Evolutionary conservation across 225 moss, liverwort and hornwort species (phyloP), one percentile per base, ranked within the genome.

Genomic region (Ulota crispa): DNA sequence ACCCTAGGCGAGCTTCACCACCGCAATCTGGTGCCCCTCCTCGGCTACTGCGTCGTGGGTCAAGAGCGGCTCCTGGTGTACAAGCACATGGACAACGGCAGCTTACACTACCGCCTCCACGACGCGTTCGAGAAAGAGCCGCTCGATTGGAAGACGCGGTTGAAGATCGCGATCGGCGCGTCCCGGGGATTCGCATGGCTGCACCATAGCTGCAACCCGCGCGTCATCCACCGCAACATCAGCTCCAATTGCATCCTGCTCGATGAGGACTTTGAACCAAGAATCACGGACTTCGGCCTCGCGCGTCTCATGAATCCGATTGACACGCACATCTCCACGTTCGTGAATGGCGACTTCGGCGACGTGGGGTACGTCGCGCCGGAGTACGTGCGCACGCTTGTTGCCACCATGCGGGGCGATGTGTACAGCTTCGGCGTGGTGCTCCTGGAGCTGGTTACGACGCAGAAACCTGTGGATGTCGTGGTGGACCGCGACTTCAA

Each of bases 71-170:
- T 92, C 4, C 60, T 94, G 3, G 90, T 94, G 2, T 94, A 93
- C 85, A 93, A 94, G 68, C 88, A 87, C 85, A 93, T 94, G 94
- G 79, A 90, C 0, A 87, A 90, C 31, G 93, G 91, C 1, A 90
- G 89, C 55, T 66, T 94, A 4, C 56, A 27, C 18, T 84, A 82
- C 65, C 84, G 83, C 3, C 65, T 90, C 4, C 88, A 88, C 57
- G 80, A 87, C 50, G 80, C 79, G 1, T 88, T 84, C 4, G 89
- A 87, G 84, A 88, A 89, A 36, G 87, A 82, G 83, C 79, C 87
- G 1, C 80, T 89, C 2, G 87, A 93, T 60, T 87, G 86, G 91
- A 79, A 77, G 76, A 77, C 85, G 4, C 81, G 91, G 23, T 27
- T 91, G 59, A 91, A 86, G 81, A 82, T 92, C 34, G 89, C 87